Evolutionary conservation across 805 yeast genomes (phyloP).

Genomic region (Pichia nakasei): DNA sequence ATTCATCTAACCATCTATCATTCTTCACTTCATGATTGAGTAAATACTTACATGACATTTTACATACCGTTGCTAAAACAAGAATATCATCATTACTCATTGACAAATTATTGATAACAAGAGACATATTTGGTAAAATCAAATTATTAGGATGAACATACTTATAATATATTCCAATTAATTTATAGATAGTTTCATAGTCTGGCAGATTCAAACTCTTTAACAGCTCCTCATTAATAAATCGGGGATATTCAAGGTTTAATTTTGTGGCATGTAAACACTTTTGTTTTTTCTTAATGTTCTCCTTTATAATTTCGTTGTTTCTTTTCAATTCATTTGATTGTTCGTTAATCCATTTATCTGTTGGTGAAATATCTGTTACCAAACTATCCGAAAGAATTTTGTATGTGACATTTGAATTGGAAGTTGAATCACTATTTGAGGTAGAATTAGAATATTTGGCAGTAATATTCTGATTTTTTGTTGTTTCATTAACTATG

Average conservation of each 20-base stretch:
- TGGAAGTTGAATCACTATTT: not conserved
- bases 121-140: slow-evolving; percentile 28
- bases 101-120: slow-evolving; percentile 24
- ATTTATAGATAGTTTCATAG: slow-evolving; percentile 24
- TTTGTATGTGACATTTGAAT: not conserved
- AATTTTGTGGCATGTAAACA: slow-evolving; percentile 1
- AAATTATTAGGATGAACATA: slow-evolving; percentile 32
- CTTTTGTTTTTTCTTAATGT: slow-evolving; percentile 1
- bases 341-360: slow-evolving; percentile 21
- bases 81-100: slow-evolving; percentile 24
- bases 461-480: not conserved
- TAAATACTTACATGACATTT: slow-evolving; percentile 26
- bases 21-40: slow-evolving; percentile 20
- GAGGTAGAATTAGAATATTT: not conserved
- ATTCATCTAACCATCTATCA: slow-evolving; percentile 22
- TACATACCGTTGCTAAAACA: slow-evolving; percentile 27
- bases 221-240: slow-evolving; percentile 25
- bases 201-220: slow-evolving; percentile 30
- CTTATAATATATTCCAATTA: slow-evolving; percentile 33
- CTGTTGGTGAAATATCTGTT: slow-evolving; percentile 13
- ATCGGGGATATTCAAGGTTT: slow-evolving; percentile 1
- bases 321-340: slow-evolving; percentile 1
- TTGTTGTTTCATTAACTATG: not conserved
- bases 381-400: not conserved
- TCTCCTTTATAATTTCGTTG: not conserved